Base-by-base conservation (phyloP, 345 rosid genomes). In the Crucihimalaya himalaica region DNA sequence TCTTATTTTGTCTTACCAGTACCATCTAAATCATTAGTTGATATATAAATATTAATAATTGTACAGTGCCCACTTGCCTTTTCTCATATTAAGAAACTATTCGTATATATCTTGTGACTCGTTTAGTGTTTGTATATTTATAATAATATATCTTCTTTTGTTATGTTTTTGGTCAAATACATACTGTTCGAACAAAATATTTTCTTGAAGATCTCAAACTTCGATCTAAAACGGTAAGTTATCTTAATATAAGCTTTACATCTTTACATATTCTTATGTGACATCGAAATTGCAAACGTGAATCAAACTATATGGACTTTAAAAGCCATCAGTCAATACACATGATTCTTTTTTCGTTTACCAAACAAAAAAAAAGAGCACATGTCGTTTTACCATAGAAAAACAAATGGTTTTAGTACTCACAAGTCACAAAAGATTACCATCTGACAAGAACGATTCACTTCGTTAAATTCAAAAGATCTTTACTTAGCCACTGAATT, bases 201-300 rank as follows among this genome's bases (percentile, higher is more conserved):
- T 1, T 18, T 56, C 42, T 32, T 40, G 53, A 27, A 72, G 54
- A 51, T 52, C 21, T 61, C 16, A 39, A 25, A 37, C n/a, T 63
- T 72, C 27, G 76, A 72, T 72, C 63, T 21, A 8, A 8, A 39
- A 71, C 11, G 42, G n/a, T 5, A 58, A 61, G 11, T 18, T 61
- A 51, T 50, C 31, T 31, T 57, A 46, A 6, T 10, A 34, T 54
- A 42, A 15, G 63, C 21, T 27, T 28, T 32, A 54, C 29, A 40
- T 4, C 32, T 18, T n/a, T 42, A 43, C 43, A 18, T 5, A 42
- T 55, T 28, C 19, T 16, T 16, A 42, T 29, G 63, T 56, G 52
- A 28, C 8, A 54, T 42, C 21, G 72, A 68, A 40, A 19, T 27
- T 28, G 18, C 18, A 7, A 27, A 66, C 50, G 12, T 66, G 57